Evolutionary conservation across 805 yeast genomes (phyloP).

Genomic region (Blastobotrys terrestris): DNA sequence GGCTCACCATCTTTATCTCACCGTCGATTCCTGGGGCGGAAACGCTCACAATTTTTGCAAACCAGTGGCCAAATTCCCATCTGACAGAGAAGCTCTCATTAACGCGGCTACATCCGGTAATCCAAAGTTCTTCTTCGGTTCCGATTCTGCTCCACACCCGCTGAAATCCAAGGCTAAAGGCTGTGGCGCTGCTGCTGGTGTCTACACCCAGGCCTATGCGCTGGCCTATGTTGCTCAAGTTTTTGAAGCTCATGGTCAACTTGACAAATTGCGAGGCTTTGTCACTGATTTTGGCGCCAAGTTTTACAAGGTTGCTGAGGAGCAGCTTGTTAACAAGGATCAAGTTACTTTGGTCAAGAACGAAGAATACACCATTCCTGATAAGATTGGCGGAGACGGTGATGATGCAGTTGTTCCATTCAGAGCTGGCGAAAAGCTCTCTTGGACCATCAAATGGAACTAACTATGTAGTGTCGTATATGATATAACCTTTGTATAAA

Average conservation of each 20-base stretch:
- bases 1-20: conserved; percentile 86
- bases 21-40: conserved; percentile 95
- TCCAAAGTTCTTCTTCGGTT: conserved; percentile 91
- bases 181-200: conserved; percentile 95
- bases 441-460: conserved; percentile 73
- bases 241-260: conserved; percentile 58
- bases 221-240: conserved; percentile 80
- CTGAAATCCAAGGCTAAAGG: conserved; percentile 67
- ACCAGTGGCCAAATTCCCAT: conserved; percentile 93
- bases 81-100: conserved; percentile 72
- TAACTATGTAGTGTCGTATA: background rate
- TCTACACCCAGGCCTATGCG: conserved; percentile 81
- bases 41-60: conserved; percentile 92
- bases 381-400: conserved; percentile 36
- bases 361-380: conserved; percentile 50
- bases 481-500: background rate
- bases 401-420: conserved; percentile 71
- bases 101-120: conserved; percentile 88
- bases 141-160: conserved; percentile 98
- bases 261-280: conserved; percentile 65
- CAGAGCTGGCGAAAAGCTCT: conserved; percentile 67
- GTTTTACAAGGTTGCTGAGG: conserved; percentile 58
- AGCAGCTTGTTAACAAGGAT: conserved; percentile 41
- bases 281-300: conserved; percentile 66
- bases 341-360: conserved; percentile 47